Evolutionary conservation across 2,329 filamentous ascomycete genomes (phyloP), one percentile per base, ranked within the genome.

Genomic region (Paracoccidioides lutzii): DNA sequence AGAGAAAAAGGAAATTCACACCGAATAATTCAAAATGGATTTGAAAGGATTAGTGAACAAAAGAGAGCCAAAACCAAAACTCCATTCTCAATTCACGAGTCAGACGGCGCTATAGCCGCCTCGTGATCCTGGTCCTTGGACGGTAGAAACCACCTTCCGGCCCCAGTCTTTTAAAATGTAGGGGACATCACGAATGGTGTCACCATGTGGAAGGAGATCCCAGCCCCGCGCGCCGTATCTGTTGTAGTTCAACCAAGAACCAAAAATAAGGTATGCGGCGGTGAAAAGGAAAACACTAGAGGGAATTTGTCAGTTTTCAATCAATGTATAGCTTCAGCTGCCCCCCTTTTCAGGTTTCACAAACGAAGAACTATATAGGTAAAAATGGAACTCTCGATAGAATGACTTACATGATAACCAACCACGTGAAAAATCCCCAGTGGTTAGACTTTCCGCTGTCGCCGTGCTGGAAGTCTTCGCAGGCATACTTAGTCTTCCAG

Each of bases 351-450:
- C 22, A 22, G 22, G 22, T 1, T 22, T 22, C 22, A 22, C 22
- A 41, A 32, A 32, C 10, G 10, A 45, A 32, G 22, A 28, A 45
- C 32, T 30, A 9, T 30, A 28, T 32, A 6, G 10, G 28, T 44
- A 5, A 44, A 51, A 44, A 32, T 30, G 32, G 33, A 52, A 44
- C 38, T 38, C 38, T 22, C 54, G 35, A n/a, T n/a, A 38, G 8
- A 49, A 51, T 52, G 43, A 55, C 87, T 78, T 74, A 95, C 90
- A 97, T 82, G 62, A 98, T 83, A 62, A 97, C 81, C 66, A 97
- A 81, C 93, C 93, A 98, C 15, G 91, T 96, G 66, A 97, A 97
- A 76, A 96, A 93, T 1, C 93, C 93, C 93, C 91, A 97, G 66
- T 82, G 79, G 15, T 70, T 71, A 54, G 76, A 75, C 56, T 75